A percentile compares a stretch with the other conserved stretches of the same genome.
These are phyloP conservation scores for Escovopsis sp. DNA, from an alignment of 2,329 filamentous ascomycete species.

Conservation along the genomic window DNA sequence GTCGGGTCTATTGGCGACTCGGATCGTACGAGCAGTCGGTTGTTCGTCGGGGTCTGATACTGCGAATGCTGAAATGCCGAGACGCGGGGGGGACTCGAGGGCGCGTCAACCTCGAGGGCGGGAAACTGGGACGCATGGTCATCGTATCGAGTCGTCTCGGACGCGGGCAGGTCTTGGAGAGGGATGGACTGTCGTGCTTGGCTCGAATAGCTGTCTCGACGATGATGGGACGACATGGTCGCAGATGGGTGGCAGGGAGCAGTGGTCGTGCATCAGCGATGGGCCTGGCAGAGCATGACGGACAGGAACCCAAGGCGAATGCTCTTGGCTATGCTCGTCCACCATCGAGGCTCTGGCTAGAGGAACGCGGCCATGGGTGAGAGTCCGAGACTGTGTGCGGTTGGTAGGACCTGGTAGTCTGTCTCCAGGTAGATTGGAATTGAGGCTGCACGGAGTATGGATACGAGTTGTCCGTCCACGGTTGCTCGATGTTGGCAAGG, in stretches of 20 bases:
- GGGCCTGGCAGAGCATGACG: background rate
- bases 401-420: no score
- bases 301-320: background rate
- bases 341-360: no score
- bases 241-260: background rate
- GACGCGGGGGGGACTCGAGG: slow-evolving; percentile 26
- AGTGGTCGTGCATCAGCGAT: background rate
- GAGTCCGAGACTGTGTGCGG: no score
- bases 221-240: slow-evolving; percentile 18
- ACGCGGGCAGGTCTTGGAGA: slow-evolving; percentile 42
- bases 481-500: no score
- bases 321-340: no score
- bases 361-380: no score
- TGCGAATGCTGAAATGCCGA: slow-evolving; percentile 40
- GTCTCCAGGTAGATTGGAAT: no score
- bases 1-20: slow-evolving; percentile 38
- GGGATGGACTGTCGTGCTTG: slow-evolving; percentile 44
- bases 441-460: no score
- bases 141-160: slow-evolving; percentile 6
- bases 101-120: slow-evolving; percentile 7
- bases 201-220: slow-evolving; percentile 12
- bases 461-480: no score
- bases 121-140: background rate
- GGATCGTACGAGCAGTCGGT: slow-evolving; percentile 10
- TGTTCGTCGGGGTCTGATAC: slow-evolving; percentile 23